Base-by-base conservation (phyloP, 306 rosid species). In the Corylus heterophylla region DNA sequence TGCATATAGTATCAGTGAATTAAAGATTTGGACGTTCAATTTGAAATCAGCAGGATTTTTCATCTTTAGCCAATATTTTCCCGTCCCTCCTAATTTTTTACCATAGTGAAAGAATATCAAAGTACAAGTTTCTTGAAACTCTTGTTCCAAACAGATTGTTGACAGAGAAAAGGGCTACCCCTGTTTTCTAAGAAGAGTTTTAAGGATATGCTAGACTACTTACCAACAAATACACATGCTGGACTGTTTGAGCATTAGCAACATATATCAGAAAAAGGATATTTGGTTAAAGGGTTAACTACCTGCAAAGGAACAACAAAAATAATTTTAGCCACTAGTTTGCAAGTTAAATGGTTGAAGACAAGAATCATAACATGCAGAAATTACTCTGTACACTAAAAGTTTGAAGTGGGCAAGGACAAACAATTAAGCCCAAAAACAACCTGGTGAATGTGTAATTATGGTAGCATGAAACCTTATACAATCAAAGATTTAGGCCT, bases 211-310 rank as follows among this genome's bases (percentile, higher is more conserved):
- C 64, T 22, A 58, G 13, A 58, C 6, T 58, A 58, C 14, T 22
- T 22, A 7, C 64, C 13, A n/a, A 22, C 13, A 16, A 58, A 58
- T 35, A 37, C 48, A 37, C 48, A 37, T 37, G 47, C 71, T 66
- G 14, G 25, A 8, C 71, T 17, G 20, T 20, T 27, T 16, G 71
- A 22, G 16, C 45, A 1, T 45, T 59, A 9, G 58, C 52, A 13
- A 52, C 78, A 74, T 29, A 75, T 74, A 1, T 77, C 71, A 73
- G 35, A 73, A 55, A 85, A 93, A 94, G 98, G 98, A 94, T 94
- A 96, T 91, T 96, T 96, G 83, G 99, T 93, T 66, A 96, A 90
- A 59, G 99, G 99, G 80, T 96, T 96, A 78, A 96, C 98, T 35
- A 96, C 98, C 99, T 96, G 99, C 92, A 84, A 81, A 81, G 82